Conservation (phyloP, 2,329 filamentous ascomycete species). For the Sclerotinia sclerotiorum region DNA sequence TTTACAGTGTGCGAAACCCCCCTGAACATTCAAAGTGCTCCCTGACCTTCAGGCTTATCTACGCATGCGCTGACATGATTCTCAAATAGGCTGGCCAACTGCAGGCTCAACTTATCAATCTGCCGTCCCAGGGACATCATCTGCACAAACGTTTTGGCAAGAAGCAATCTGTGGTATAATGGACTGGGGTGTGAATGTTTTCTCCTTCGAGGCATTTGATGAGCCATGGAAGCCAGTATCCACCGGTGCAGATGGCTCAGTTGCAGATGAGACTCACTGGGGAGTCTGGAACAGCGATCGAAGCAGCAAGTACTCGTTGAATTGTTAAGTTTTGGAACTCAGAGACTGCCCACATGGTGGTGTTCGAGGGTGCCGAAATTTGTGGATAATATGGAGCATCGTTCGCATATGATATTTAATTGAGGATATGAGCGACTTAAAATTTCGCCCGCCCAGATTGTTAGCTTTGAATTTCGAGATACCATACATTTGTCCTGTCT, state of each 20-base stretch:
- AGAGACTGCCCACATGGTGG: no score
- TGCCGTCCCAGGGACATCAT: slow-evolving; percentile 58
- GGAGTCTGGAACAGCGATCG: slow-evolving; percentile 63
- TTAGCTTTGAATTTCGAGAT: slow-evolving; percentile 19
- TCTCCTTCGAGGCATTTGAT: slow-evolving; percentile 74
- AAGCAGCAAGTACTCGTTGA: slow-evolving; percentile 51
- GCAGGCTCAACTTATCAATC: slow-evolving; percentile 61
- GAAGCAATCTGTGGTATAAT: slow-evolving; percentile 63
- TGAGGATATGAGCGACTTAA: background rate
- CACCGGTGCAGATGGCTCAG: slow-evolving; percentile 61
- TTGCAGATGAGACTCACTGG: slow-evolving; percentile 66
- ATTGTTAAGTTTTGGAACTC: slow-evolving; percentile 24
- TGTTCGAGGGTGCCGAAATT: background rate
- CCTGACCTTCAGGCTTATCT: background rate
- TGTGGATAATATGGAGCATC: background rate
- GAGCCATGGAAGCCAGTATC: slow-evolving; percentile 69
- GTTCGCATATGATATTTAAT: slow-evolving; percentile 8
- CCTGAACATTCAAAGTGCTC: background rate
- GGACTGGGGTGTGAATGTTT: slow-evolving; percentile 65
- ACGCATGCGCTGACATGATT: slow-evolving; percentile 6
- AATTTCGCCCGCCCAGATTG: background rate
- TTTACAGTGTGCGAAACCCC: background rate
- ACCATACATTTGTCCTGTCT: background rate
- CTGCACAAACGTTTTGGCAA: slow-evolving; percentile 61
- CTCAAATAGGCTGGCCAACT: slow-evolving; percentile 55